Conservation (phyloP, 345 rosid species). For the Linum usitatissimum region DNA sequence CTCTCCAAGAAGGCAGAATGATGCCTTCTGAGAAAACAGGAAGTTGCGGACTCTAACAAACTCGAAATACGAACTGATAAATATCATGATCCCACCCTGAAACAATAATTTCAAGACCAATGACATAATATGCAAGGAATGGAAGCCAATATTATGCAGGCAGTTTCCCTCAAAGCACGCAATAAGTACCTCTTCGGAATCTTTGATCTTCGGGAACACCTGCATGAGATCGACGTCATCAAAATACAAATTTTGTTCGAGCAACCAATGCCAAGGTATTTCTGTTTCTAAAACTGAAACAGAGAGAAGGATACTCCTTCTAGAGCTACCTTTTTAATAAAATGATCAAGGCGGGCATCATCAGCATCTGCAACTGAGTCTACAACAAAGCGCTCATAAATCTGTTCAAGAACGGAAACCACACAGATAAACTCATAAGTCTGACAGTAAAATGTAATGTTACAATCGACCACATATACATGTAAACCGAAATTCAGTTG, state of each 20-base stretch:
- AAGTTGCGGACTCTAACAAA: constrained; percentile 73
- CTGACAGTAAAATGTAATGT: background rate
- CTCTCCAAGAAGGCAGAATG: constrained; percentile 86
- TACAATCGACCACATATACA: constrained; percentile 3
- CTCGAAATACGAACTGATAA: constrained; percentile 78
- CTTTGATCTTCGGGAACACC: constrained; percentile 93
- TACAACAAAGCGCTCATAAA: constrained; percentile 69
- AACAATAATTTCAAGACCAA: background rate
- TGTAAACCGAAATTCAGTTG: background rate
- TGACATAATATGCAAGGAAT: background rate
- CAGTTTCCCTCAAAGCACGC: background rate
- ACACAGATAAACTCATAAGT: constrained; percentile 5
- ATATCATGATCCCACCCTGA: constrained; percentile 84
- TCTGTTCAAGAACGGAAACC: constrained; percentile 30
- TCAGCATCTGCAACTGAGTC: constrained; percentile 42
- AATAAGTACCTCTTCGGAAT: constrained; percentile 55
- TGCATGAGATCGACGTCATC: constrained; percentile 30
- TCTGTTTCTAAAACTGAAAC: background rate
- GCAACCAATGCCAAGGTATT: background rate
- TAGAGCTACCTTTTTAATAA: constrained; percentile 56
- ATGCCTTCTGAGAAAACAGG: constrained; percentile 75
- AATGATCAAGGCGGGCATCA: constrained; percentile 77
- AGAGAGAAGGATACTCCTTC: background rate
- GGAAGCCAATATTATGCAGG: background rate
- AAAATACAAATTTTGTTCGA: background rate